A percentile compares a stretch with the other conserved stretches of the same genome.
Evolutionary conservation across 805 yeast species (phyloP).

Genomic region (Brettanomyces anomalus): DNA sequence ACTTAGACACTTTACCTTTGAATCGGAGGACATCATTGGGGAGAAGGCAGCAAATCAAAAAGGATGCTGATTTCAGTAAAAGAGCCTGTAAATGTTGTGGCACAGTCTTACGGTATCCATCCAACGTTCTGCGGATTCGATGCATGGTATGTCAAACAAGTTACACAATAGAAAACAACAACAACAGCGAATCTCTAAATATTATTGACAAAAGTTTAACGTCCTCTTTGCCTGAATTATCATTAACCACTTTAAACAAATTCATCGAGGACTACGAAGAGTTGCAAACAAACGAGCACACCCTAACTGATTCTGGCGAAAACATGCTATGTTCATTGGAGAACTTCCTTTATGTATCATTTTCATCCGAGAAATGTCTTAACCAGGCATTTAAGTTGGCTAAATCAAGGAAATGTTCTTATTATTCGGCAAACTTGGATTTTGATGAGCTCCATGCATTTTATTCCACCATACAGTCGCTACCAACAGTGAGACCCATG

Average conservation of each 20-base stretch:
- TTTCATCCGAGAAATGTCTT: constrained; percentile 37
- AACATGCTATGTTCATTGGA: constrained; percentile 32
- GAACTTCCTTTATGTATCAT: constrained; percentile 34
- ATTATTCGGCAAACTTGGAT: constrained; percentile 43
- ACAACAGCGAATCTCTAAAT: background rate
- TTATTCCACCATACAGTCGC: constrained; percentile 35
- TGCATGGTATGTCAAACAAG: constrained; percentile 11
- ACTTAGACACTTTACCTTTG: background rate
- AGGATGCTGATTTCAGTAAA: background rate
- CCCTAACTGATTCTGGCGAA: no score
- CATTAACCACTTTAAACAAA: background rate
- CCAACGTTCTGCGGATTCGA: constrained; percentile 6
- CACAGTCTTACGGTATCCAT: constrained; percentile 8
- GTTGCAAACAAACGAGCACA: no score
- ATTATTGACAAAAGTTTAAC: no score
- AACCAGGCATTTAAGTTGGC: constrained; percentile 46
- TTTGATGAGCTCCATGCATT: constrained; percentile 35
- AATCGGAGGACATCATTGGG: no score
- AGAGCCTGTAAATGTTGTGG: constrained; percentile 11
- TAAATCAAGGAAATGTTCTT: constrained; percentile 12
- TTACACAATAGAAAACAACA: background rate
- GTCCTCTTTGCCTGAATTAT: background rate
- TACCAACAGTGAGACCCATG: constrained; percentile 58
- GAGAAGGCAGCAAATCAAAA: background rate
- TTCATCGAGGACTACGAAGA: background rate